phyloP scores from a whole-genome alignment of 108 stramenopile genomes.

The Skeletonema tropicum region DNA sequence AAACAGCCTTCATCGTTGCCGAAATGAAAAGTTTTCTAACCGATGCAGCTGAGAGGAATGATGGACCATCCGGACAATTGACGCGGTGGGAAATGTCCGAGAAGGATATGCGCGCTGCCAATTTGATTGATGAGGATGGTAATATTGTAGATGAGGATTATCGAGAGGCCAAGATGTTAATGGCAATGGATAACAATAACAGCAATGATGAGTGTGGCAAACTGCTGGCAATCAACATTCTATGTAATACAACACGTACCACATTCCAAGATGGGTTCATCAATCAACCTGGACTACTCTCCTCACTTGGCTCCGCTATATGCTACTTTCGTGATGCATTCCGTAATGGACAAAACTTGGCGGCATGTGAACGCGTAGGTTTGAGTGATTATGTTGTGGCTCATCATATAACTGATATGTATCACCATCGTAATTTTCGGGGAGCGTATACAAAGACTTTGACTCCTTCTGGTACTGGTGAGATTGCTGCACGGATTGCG shows the following conservation, averaged over 20 bases:
- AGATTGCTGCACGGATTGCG: background rate
- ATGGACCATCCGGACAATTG: background rate
- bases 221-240: background rate
- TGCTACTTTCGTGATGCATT: background rate
- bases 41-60: background rate
- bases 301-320: background rate
- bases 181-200: background rate
- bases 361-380: background rate
- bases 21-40: constrained; percentile 5
- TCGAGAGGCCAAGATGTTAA: background rate
- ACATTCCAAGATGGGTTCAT: background rate
- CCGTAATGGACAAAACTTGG: background rate
- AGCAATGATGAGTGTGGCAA: background rate
- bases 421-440: background rate
- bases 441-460: background rate
- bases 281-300: background rate
- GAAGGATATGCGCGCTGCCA: background rate
- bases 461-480: background rate
- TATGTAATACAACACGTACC: background rate
- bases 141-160: background rate
- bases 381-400: background rate
- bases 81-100: background rate
- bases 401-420: background rate
- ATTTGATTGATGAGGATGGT: background rate
- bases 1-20: background rate